Evolutionary conservation across 2,329 filamentous ascomycete genomes (phyloP), one percentile per base, ranked within the genome.

Genomic region (Hypoxylon sp.): DNA sequence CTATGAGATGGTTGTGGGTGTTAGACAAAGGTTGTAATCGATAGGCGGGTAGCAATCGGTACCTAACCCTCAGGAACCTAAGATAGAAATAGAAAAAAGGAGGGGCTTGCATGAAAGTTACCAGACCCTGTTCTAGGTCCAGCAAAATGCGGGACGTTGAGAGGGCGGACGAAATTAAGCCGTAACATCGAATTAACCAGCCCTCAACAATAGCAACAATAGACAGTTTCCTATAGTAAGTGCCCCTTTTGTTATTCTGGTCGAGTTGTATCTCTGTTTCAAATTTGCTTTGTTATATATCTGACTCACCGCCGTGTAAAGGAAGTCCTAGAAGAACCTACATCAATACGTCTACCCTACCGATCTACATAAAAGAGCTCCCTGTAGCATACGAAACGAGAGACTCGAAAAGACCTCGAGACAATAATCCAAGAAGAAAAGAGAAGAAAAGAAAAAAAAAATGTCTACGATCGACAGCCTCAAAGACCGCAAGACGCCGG

Each of bases 401-500:
- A 11, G 46, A 43, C 34, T 32, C 50, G 19, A 56, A 60, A 51
- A 50, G 64, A 55, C 56, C 34, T 15, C 15, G 19, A 28, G 44
- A 32, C 28, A 52, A 15, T 5, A 48, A 43, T 17, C 4, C n/a
- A 41, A 24, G 13, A 13, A 48, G 24, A 47, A 54, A 4, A 17
- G 17, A 44, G 22, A 24, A 49, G 26, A 71, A 64, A 68, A 28
- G 69, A 66, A 62, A 30, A 63, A 71, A 76, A 79, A 80, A 43
- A 82, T 81, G 79, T 74, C 79, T 32, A 72, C 77, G 68, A 70
- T 75, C 70, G 72, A 73, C 62, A 68, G 75, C 69, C 71, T 78
- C 71, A 74, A 76, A 66, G 77, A 80, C 68, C 72, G 72, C 69
- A 73, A 54, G 78, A 80, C 82, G 56, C 90, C 94, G 4, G 87